Conservation (phyloP, 352 stramenopile genomes). For the Phytophthora pseudosyringae region DNA sequence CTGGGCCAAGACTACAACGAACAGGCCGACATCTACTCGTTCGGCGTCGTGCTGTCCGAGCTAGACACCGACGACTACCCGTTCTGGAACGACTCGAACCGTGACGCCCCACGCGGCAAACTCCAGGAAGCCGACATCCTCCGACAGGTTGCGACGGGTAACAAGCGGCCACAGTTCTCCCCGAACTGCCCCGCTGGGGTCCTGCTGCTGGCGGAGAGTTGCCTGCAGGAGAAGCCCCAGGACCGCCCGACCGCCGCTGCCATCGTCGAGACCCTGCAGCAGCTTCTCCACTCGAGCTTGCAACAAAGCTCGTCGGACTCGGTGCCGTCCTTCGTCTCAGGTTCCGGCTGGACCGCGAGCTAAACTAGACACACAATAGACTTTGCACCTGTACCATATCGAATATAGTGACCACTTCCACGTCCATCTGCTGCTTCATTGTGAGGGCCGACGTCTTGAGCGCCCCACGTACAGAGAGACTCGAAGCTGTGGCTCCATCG, state of each 20-base stretch:
- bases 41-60: constrained; percentile 48
- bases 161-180: constrained; percentile 41
- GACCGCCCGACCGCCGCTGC: constrained; percentile 37
- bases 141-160: constrained; percentile 33
- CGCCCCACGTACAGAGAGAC: background rate
- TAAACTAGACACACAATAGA: constrained; percentile 23
- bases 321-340: constrained; percentile 24
- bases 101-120: constrained; percentile 28
- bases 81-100: constrained; percentile 44
- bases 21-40: constrained; percentile 49
- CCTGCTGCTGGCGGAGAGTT: constrained; percentile 43
- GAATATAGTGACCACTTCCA: constrained; percentile 4
- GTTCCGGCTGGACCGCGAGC: constrained; percentile 23
- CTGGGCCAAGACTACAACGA: constrained; percentile 45
- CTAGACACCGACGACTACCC: constrained; percentile 51
- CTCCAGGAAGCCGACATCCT: constrained; percentile 46
- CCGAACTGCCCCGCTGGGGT: constrained; percentile 38
- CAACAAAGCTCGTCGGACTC: constrained; percentile 25
- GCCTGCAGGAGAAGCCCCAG: constrained; percentile 41
- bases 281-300: constrained; percentile 26
- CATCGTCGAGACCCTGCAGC: constrained; percentile 37
- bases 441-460: no score
- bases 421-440: background rate
- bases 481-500: background rate
- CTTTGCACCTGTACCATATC: constrained; percentile 11